These are phyloP conservation scores for Oenanthe javanica DNA, from an alignment of 140 eudicot genomes.

Conservation along the genomic window DNA sequence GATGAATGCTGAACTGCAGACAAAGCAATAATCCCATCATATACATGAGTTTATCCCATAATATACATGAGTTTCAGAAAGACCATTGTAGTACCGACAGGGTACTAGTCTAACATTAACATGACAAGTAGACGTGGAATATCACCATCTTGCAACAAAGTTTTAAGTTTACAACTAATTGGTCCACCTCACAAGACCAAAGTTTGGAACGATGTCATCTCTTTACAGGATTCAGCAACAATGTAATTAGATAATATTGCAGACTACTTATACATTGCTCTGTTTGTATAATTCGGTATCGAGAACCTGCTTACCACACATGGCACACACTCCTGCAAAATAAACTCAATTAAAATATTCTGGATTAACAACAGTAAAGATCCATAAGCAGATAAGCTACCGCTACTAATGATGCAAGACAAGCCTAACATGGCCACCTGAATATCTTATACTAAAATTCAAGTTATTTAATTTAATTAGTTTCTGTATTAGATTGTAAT, in stretches of 20 bases:
- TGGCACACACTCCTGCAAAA: conserved; percentile 93
- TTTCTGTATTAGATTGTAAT: not conserved
- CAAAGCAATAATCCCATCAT: not conserved
- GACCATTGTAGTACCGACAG: not conserved
- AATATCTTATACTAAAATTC: not conserved
- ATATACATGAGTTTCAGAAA: not conserved
- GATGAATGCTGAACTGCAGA: not conserved
- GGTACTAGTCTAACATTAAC: not conserved
- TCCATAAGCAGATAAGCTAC: not conserved
- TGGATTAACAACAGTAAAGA: not conserved
- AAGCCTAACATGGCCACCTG: not conserved
- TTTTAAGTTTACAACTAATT: not conserved
- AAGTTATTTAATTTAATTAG: not conserved
- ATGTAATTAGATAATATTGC: not conserved
- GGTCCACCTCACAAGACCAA: not conserved
- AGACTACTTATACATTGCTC: conserved; percentile 62
- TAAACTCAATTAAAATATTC: conserved; percentile 3
- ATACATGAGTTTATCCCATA: no score
- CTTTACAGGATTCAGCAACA: not conserved
- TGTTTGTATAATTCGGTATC: conserved; percentile 92
- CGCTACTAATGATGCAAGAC: not conserved
- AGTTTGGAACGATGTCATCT: not conserved
- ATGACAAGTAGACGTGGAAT: not conserved
- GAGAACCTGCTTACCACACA: conserved; percentile 96
- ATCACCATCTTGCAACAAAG: not conserved